Conservation (phyloP, 108 stramenopile genomes). For the Pseudonitzschia delicatissima region DNA sequence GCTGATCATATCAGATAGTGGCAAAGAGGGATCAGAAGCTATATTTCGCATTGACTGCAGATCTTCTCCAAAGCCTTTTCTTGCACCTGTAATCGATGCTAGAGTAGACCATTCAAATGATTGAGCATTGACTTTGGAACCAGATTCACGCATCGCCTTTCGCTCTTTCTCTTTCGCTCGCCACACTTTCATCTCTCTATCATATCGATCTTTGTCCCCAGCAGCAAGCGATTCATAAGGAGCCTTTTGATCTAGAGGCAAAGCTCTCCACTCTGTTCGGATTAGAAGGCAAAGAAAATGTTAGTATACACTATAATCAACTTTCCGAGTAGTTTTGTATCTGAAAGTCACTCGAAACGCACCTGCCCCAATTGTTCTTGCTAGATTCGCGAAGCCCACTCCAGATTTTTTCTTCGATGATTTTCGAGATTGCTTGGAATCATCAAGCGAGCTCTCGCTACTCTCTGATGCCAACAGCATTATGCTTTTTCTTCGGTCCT, state of each 20-base stretch:
- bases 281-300: too few species aligned
- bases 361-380: slow-evolving; percentile 42
- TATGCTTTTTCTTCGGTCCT: slow-evolving; percentile 38
- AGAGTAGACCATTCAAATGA: not conserved
- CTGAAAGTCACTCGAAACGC: not conserved
- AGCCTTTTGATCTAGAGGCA: slow-evolving; percentile 32
- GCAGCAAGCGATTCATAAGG: slow-evolving; percentile 45
- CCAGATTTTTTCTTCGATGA: slow-evolving; percentile 35
- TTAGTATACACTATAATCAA: too few species aligned
- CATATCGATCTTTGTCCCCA: slow-evolving; percentile 38
- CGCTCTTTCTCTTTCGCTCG: slow-evolving; percentile 41
- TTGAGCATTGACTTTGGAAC: not conserved
- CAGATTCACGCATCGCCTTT: slow-evolving; percentile 8
- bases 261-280: slow-evolving; percentile 56
- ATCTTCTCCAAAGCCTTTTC: not conserved
- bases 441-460: not conserved
- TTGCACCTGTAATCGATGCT: not conserved
- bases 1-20: not conserved
- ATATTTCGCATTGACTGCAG: not conserved
- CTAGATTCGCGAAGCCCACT: slow-evolving; percentile 61
- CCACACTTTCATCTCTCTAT: slow-evolving; percentile 43
- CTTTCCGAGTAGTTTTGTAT: not conserved
- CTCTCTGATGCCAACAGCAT: slow-evolving; percentile 12
- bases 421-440: not conserved
- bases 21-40: not conserved